Conservation (phyloP, 495 filamentous ascomycete genomes). For the Aspergillus asperescens region DNA sequence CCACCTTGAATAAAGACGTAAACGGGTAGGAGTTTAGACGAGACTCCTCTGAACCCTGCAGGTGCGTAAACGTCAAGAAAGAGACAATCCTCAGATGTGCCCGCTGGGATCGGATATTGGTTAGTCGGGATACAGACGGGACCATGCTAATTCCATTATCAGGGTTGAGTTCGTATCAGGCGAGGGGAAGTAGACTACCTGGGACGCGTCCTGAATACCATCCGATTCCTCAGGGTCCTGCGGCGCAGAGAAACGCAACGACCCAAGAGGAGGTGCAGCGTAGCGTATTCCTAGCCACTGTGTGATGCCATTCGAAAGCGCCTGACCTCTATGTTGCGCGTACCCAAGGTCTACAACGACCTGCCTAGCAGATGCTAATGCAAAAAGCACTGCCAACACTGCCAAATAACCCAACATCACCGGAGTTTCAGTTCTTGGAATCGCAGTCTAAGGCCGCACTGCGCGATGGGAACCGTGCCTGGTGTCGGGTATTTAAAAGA, state of each 20-base stretch:
- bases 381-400: conserved; percentile 18
- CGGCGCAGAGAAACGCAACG: conserved; percentile 56
- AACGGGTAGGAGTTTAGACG: conserved; percentile 51
- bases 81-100: conserved; percentile 65
- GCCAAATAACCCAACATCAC: conserved; percentile 7
- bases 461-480: neutral
- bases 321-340: conserved; percentile 34
- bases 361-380: conserved; percentile 18
- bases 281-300: conserved; percentile 65
- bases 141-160: conserved; percentile 31
- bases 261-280: conserved; percentile 54
- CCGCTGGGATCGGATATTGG: conserved; percentile 27
- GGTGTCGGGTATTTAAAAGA: neutral
- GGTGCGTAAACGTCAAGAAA: conserved; percentile 72
- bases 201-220: conserved; percentile 40
- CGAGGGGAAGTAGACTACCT: conserved; percentile 21
- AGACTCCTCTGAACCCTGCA: conserved; percentile 30
- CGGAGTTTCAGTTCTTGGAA: neutral
- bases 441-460: neutral
- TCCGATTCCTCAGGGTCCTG: conserved; percentile 43
- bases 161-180: neutral
- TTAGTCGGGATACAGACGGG: conserved; percentile 50
- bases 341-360: conserved; percentile 41
- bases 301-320: conserved; percentile 42
- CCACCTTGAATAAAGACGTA: conserved; percentile 76